Percentiles rank a stretch among this genome's conserved stretches.
These are phyloP conservation scores for Lipomyces yamadae DNA, from an alignment of 805 yeast species.

Conservation along the genomic window DNA sequence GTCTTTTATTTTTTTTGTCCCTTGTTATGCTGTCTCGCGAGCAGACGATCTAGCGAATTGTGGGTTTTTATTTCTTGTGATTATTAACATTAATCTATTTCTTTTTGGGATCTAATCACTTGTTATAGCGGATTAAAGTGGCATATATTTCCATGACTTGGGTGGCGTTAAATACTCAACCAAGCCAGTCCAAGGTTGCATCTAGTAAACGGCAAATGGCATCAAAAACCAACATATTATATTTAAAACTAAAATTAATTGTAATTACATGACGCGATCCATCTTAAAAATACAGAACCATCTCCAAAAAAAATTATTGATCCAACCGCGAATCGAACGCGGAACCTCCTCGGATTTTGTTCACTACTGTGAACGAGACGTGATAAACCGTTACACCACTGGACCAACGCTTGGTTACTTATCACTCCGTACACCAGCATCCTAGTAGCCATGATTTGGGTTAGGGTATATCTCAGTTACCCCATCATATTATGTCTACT, in stretches of 20 bases:
- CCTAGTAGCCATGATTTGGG: background rate
- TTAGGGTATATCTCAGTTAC: background rate
- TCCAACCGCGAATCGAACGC: conserved; percentile 40
- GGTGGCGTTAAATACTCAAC: no score
- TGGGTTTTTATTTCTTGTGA: background rate
- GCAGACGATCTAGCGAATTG: background rate
- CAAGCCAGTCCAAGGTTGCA: background rate
- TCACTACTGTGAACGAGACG: conserved; percentile 38
- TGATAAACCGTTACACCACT: conserved; percentile 39
- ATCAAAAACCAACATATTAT: background rate
- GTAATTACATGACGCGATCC: no score
- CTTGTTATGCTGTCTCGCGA: background rate
- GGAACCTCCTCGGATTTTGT: conserved; percentile 39
- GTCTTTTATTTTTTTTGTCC: background rate
- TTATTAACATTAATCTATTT: background rate
- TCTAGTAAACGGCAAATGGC: background rate
- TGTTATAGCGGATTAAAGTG: no score
- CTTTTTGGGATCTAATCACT: background rate
- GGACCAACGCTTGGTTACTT: conserved; percentile 16
- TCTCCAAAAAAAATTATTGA: conserved; percentile 20
- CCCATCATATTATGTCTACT: no score
- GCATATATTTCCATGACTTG: no score
- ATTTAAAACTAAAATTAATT: no score
- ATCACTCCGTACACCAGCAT: background rate
- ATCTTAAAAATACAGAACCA: no score